Evolutionary conservation across 257 asterid species (phyloP).

Genomic region (Solanum microdontum): DNA sequence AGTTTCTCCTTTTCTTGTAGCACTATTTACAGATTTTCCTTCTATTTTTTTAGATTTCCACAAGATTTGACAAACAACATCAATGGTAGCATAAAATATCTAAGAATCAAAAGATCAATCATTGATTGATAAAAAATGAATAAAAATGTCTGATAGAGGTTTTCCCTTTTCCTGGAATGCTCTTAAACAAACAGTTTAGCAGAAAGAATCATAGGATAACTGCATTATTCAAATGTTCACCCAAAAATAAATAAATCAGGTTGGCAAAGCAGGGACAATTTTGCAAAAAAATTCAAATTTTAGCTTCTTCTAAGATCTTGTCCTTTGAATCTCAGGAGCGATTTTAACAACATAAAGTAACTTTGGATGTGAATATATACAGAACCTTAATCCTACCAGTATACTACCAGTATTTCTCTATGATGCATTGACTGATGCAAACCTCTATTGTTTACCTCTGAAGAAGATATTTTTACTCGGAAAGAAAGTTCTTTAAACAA

Average conservation of each 20-base stretch:
- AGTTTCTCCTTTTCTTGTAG: neutral
- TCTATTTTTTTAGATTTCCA: neutral
- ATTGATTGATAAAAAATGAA: neutral
- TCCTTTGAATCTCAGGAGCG: neutral
- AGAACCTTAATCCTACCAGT: neutral
- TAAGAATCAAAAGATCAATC: neutral
- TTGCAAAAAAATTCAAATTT: neutral
- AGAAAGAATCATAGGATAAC: neutral
- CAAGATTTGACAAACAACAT: neutral
- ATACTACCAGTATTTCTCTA: neutral
- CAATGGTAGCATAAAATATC: neutral
- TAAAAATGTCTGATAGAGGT: neutral
- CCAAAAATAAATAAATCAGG: neutral
- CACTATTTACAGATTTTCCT: neutral
- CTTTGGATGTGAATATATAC: neutral
- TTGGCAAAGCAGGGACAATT: neutral
- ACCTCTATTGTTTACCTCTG: no score
- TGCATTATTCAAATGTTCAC: neutral
- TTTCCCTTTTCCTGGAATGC: neutral
- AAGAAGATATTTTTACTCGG: no score
- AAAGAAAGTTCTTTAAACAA: no score
- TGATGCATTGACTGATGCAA: neutral
- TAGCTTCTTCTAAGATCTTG: neutral
- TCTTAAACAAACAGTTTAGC: neutral
- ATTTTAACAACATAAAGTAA: neutral